Base-by-base conservation (phyloP, 805 yeast species). In the Schizosaccharomyces japonicus region DNA sequence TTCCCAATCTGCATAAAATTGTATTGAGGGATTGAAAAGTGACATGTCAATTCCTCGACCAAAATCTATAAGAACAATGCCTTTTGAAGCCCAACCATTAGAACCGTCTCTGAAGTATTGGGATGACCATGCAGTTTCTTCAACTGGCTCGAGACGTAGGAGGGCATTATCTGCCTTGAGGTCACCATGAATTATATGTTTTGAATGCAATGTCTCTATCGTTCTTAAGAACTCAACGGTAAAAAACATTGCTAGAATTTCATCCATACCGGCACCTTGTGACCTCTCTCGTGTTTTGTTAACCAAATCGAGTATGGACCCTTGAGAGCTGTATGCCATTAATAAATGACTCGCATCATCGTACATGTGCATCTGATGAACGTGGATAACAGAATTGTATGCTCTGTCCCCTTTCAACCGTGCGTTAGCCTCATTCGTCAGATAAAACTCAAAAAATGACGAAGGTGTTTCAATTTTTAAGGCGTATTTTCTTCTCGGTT, bases 91-190 rank as follows among this genome's bases (percentile, higher is more conserved):
- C 80, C 80, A 74, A 2, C 69, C 72, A 34, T 60, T 51, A 0
- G 53, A 48, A 0, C 70, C 71, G 21, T 60, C 55, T 0, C 60
- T 51, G 31, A 57, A 54, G 49, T 66, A 69, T 15, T 47, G 39
- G 3, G 49, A 45, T 5, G 40, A n/a, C 11, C 47, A 15, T 13
- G 31, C 27, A 4, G 32, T 21, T n/a, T 30, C 53, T 47, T 44
- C 49, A 47, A 0, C 50, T 52, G 26, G 55, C 49, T 63, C 61
- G 36, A 79, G 66, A 34, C 79, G 61, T 0, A 82, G 56, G 92
- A 84, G 79, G 52, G 90, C 80, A 57, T 83, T 84, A 52, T 80
- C 94, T 0, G 94, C 78, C 56, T 79, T 80, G 48, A 84, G 60
- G 58, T 84, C 93, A 1, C 94, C 92, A 62, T 84, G 95, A 10